Evolutionary conservation across 192 early-diverging fungal species (phyloP), one percentile per base, ranked within the genome.

Genomic region (Lunasporangiospora selenospora): DNA sequence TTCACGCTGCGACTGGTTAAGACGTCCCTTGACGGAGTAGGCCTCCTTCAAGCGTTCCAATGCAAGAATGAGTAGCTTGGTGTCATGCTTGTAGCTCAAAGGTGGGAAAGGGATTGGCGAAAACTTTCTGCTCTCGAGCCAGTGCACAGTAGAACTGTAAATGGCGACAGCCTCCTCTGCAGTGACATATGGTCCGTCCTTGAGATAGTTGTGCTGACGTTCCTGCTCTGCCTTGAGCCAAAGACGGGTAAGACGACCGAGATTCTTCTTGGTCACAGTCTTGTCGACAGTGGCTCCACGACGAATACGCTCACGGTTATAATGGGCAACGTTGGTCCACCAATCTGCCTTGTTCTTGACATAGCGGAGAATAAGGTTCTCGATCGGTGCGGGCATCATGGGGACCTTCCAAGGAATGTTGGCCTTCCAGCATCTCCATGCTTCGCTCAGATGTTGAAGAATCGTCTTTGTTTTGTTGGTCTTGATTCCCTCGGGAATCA

Each of bases 281-380:
- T 99, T 99, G 78, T 99, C 98, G 18, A 98, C 96, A 3, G 98
- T 98, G 7, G 98, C 96, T 64, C 98, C 98, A 53, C 96, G 90
- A 41, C 94, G 90, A 64, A 99, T 97, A 79, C 98, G 94, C 77
- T 98, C 98, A 62, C 98, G 91, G 81, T 97, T 99, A 79, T 98
- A 99, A 83, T 99, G 95, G 12, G 96, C 88, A 23, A 97, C 95
- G 23, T 91, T 93, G 1, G 95, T 98, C 98, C 98, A 99, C 98
- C 98, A 99, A 81, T 99, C 98, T n/a, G 98, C 95, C 81, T 99
- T 99, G 51, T 94, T 89, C 80, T 98, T 98, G 58, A 99, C 95
- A 80, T 99, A 99, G 39, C 96, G 90, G 65, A 98, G 77, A 70
- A 99, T 97, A 94, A 99, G 97, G 83, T 97, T 98, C 71, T 98